Evolutionary conservation across 257 asterid species (phyloP).

Genomic region (Lavandula angustifolia): DNA sequence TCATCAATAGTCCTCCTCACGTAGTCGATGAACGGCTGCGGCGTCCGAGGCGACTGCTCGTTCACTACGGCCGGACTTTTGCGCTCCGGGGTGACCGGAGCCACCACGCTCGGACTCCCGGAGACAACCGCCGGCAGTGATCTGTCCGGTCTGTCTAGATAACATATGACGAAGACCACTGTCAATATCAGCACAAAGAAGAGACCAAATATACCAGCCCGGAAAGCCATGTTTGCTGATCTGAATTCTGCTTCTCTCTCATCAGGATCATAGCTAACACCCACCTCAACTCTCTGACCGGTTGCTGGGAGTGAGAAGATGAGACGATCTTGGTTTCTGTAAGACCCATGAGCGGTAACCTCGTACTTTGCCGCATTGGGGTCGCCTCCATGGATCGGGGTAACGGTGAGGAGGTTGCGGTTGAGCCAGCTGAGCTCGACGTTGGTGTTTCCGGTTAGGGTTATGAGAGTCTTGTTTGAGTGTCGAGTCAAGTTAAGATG

Average conservation of each 20-base stretch:
- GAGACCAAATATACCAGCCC: conserved; percentile 34
- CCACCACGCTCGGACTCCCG: conserved; percentile 39
- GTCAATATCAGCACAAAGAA: conserved; percentile 37
- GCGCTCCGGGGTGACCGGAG: conserved; percentile 64
- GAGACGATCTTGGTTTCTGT: conserved; percentile 54
- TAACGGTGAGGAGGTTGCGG: conserved; percentile 46
- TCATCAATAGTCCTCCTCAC: conserved; percentile 85
- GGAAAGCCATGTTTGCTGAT: conserved; percentile 27
- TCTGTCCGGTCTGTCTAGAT: conserved; percentile 48
- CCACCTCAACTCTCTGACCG: conserved; percentile 66
- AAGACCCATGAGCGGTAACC: conserved; percentile 45
- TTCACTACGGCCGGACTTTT: conserved; percentile 42
- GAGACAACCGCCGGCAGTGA: conserved; percentile 23
- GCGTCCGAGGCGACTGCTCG: conserved; percentile 84
- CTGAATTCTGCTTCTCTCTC: conserved; percentile 32
- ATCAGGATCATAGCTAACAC: conserved; percentile 54
- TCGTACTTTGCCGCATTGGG: conserved; percentile 48
- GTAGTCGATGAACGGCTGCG: conserved; percentile 86
- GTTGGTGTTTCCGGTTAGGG: conserved; percentile 70
- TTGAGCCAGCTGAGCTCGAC: conserved; percentile 62
- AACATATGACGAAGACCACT: conserved; percentile 32
- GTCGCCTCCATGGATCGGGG: conserved; percentile 39
- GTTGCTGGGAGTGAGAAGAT: conserved; percentile 71
- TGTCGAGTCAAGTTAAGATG: conserved; percentile 57
- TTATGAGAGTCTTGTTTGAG: conserved; percentile 48